Evolutionary conservation across 176 grass and related monocot genomes (phyloP), one percentile per base, ranked within the genome.

Genomic region (Carex kokanica): DNA sequence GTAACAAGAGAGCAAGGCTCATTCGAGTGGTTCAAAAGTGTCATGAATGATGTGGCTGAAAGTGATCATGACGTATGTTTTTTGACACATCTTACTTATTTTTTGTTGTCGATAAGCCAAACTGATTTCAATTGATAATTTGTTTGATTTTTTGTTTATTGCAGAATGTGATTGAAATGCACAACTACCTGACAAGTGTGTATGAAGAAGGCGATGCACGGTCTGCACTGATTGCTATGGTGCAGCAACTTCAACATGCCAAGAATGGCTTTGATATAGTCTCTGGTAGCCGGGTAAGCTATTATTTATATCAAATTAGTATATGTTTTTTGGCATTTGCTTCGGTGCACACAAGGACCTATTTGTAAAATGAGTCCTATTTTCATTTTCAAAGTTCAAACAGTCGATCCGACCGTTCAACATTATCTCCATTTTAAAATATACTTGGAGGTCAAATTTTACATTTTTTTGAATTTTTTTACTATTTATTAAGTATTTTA

Each of bases 11-110:
- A 99, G 83, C 93, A 99, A 87, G 97, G 97, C 43, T 99, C 97
- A 7, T 99, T 99, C 21, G 93, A 99, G 66, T 99, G 97, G 97
- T 99, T 99, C 83, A 99, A 96, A 92, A 85, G 97, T 81, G 97
- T 99, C 86, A 96, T 99, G 97, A 94, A 99, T 64, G 97, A 99
- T 53, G 93, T 99, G 67, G 93, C 97, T 29, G 97, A 92, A 79
- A 96, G 88, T 45, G 93, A 99, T 68, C 86, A 90, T 43, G 91
- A 84, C 56, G 97, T 99, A 94, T 64, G 57, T 80, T 72, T 75
- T 53, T 24, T 68, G n/a, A 9, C 47, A 36, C 31, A 87, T 55
- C 73, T 81, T 78, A 29, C 58, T 66, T 83, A 51, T 25, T 49
- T 43, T 43, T 77, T 55, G 23, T 27, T 55, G 6, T 31, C 24